A percentile compares a stretch with the other conserved stretches of the same genome.
Conservation (phyloP, 495 filamentous ascomycete species). For the Durotheca rogersii region DNA sequence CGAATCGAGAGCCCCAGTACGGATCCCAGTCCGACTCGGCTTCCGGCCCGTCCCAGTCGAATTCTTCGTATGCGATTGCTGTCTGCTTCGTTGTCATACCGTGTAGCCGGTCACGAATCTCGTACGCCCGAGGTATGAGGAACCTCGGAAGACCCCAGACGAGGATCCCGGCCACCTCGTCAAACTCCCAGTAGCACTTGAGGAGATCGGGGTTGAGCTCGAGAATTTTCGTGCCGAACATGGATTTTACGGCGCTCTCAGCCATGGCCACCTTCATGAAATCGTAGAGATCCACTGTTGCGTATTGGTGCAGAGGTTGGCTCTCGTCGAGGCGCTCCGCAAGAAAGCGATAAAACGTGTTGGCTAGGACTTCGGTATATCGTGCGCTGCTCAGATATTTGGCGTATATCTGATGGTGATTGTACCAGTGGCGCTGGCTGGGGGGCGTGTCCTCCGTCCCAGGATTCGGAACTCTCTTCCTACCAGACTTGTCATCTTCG, state of each 20-base stretch:
- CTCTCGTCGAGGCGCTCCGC: too few species aligned
- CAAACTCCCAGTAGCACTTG: conserved; percentile 29
- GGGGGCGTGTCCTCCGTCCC: too few species aligned
- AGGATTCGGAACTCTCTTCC: too few species aligned
- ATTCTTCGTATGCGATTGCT: conserved; percentile 4
- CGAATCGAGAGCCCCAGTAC: conserved; percentile 28
- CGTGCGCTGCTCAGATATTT: too few species aligned
- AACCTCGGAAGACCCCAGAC: conserved; percentile 40
- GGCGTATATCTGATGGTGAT: too few species aligned
- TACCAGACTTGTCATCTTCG: too few species aligned
- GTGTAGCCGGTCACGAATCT: conserved; percentile 10
- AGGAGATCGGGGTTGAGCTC: conserved; percentile 26
- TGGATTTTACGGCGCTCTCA: conserved; percentile 10
- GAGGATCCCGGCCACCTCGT: conserved; percentile 9
- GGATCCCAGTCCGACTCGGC: conserved; percentile 34
- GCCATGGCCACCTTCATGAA: too few species aligned
- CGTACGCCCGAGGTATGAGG: conserved; percentile 59
- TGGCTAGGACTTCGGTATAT: too few species aligned
- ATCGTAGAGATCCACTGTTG: too few species aligned
- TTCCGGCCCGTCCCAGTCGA: conserved; percentile 20
- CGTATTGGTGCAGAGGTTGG: too few species aligned
- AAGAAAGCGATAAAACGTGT: too few species aligned
- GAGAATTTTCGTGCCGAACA: conserved; percentile 24
- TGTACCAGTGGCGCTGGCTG: too few species aligned
- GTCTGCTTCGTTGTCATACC: background rate